Evolutionary conservation across 2,329 filamentous ascomycete genomes (phyloP).

Genomic region (Achaetomium macrosporum): DNA sequence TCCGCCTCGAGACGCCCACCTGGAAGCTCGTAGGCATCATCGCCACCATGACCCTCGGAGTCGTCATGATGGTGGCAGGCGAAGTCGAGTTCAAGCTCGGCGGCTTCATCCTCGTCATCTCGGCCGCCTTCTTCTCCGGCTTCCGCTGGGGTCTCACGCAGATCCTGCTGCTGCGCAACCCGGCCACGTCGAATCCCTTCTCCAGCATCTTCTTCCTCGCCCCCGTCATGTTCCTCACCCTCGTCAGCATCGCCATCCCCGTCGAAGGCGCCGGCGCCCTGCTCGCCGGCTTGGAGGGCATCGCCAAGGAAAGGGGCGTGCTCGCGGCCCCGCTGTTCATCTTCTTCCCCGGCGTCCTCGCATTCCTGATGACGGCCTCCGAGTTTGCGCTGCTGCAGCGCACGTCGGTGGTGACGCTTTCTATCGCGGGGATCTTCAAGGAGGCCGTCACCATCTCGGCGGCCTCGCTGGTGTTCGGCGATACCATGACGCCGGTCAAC

Average conservation of each 20-base stretch:
- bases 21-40: conserved; percentile 84
- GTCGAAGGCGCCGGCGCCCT: conserved; percentile 75
- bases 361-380: conserved; percentile 93
- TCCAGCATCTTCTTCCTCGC: conserved; percentile 97
- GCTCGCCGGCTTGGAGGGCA: conserved; percentile 54
- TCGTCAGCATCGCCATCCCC: conserved; percentile 74
- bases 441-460: conserved; percentile 94
- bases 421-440: conserved; percentile 97
- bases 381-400: conserved; percentile 94
- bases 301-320: conserved; percentile 63
- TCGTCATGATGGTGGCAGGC: conserved; percentile 97
- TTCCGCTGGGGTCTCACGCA: conserved; percentile 99
- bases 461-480: conserved; percentile 81
- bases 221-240: conserved; percentile 86
- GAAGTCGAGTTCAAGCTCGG: conserved; percentile 83
- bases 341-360: conserved; percentile 82
- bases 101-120: conserved; percentile 89
- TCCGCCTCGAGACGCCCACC: conserved; percentile 83
- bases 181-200: conserved; percentile 92
- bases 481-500: conserved; percentile 82
- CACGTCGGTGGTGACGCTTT: conserved; percentile 91
- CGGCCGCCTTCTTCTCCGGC: conserved; percentile 88
- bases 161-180: conserved; percentile 87
- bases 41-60: conserved; percentile 81
- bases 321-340: conserved; percentile 65